A percentile compares a stretch with the other conserved stretches of the same genome.
phyloP scores from a whole-genome alignment of 345 rosid species.

The Odontarrhena argentea region DNA sequence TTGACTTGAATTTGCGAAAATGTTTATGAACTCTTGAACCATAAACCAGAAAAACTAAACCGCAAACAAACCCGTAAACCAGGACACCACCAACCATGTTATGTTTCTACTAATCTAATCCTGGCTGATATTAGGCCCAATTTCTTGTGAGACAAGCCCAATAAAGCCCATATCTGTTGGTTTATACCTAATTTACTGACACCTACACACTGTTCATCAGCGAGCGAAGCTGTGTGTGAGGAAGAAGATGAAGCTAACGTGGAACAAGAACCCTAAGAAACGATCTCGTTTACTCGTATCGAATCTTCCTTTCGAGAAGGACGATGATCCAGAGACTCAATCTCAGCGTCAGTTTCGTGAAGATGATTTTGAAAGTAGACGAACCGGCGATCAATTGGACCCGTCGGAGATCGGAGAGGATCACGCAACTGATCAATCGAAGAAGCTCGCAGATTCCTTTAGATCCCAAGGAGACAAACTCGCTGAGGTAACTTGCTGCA shows the following conservation, averaged over 20 bases:
- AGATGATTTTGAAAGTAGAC: slow-evolving; percentile 22
- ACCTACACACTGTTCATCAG: neutral
- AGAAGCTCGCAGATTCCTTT: slow-evolving; percentile 56
- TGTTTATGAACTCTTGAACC: no score
- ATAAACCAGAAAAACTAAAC: no score
- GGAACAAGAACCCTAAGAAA: slow-evolving; percentile 66
- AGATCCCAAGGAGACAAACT: slow-evolving; percentile 70
- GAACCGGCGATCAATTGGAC: neutral
- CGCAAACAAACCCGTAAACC: no score
- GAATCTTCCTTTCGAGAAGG: slow-evolving; percentile 65
- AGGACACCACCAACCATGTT: no score
- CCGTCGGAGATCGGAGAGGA: slow-evolving; percentile 19
- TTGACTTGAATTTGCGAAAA: no score
- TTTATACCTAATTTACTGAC: no score
- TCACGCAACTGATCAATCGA: slow-evolving; percentile 37
- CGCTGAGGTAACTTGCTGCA: slow-evolving; percentile 58
- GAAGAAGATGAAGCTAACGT: slow-evolving; percentile 69
- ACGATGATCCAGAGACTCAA: slow-evolving; percentile 30
- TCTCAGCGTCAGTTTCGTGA: slow-evolving; percentile 11
- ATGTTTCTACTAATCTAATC: no score
- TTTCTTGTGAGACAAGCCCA: no score
- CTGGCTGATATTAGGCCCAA: no score
- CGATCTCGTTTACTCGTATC: slow-evolving; percentile 55
- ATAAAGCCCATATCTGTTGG: no score
- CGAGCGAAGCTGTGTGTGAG: slow-evolving; percentile 3